Evolutionary conservation across 2,329 filamentous ascomycete species (phyloP), one percentile per base, ranked within the genome.

Genomic region (Ceratocystiopsis minuta): DNA sequence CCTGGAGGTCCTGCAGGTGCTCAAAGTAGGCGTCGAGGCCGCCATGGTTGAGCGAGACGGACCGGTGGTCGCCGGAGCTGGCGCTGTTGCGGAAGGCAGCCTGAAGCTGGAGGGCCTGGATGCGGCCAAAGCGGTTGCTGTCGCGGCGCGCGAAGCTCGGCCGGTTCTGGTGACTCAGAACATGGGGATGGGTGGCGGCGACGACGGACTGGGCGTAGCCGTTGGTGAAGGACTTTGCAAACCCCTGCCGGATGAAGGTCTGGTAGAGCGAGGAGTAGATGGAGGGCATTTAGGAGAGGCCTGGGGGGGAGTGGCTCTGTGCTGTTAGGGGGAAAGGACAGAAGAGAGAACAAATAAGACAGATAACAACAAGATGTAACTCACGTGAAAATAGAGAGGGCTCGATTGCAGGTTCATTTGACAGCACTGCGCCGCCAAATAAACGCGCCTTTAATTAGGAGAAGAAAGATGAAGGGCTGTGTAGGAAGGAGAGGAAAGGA

Each of bases 161-260:
- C 52, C 73, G 69, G 59, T 72, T 76, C 59, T 75, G 85, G 58
- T 66, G 77, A 70, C 78, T 85, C 72, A 70, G 75, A 71, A 66
- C 80, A 78, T 72, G 68, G 43, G 72, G 73, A 49, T 94, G 86
- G 50, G 85, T 85, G 55, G 86, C 88, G 57, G 90, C 90, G 65
- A 98, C 86, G 64, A 96, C 80, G 49, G 87, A 94, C 62, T 96
- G 88, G 54, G 87, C 87, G 73, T 95, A 96, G 65, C 88, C 88
- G 75, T 96, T 85, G 61, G 85, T 88, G 62, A 96, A 81, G 57
- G 87, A 86, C 69, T 96, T 96, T 58, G 84, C 79, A 66, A 95
- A 81, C 80, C 84, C 87, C 73, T 88, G 83, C 70, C 90, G 88
- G 76, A 93, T 85, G 71, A 96, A 83, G 69, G 72, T 78, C 65